phyloP scores from a whole-genome alignment of 1,284 basidiomycete genomes.

The Erythrobasidium hasegawianum region DNA sequence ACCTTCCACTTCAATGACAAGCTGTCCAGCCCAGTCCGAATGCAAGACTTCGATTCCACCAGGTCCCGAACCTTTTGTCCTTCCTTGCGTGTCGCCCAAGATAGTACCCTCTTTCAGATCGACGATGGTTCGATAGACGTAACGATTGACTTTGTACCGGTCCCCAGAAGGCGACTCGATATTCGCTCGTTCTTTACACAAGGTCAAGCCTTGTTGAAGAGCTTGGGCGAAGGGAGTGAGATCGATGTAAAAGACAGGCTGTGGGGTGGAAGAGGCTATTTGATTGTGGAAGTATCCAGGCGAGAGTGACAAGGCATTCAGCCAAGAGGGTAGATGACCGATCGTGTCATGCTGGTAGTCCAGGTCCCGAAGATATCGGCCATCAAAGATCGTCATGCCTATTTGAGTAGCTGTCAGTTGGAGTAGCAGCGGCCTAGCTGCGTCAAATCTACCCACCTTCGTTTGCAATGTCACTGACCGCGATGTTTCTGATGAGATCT shows the following conservation, averaged over 20 bases:
- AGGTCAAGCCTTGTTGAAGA: constrained; percentile 47
- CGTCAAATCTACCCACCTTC: constrained; percentile 28
- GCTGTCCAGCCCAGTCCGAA: constrained; percentile 41
- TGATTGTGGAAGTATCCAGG: constrained; percentile 51
- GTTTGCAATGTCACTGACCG: constrained; percentile 46
- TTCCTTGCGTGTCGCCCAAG: constrained; percentile 20
- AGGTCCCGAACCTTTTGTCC: constrained; percentile 18
- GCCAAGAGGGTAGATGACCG: constrained; percentile 51
- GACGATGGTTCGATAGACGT: constrained; percentile 49
- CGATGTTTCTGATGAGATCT: constrained; percentile 50
- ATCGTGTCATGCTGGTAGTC: constrained; percentile 47
- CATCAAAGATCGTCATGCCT: constrained; percentile 50
- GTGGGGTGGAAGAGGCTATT: constrained; percentile 44
- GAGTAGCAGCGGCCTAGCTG: not conserved
- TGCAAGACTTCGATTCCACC: constrained; percentile 42
- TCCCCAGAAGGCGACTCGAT: constrained; percentile 47
- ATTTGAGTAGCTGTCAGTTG: constrained; percentile 2
- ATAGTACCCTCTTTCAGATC: constrained; percentile 32
- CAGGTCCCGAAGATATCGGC: constrained; percentile 47
- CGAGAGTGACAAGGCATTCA: constrained; percentile 48
- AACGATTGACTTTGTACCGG: constrained; percentile 49
- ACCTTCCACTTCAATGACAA: constrained; percentile 44
- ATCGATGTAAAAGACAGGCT: constrained; percentile 43
- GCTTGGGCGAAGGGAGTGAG: constrained; percentile 47
- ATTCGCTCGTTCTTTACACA: constrained; percentile 50